Evolutionary conservation across 108 stramenopile species (phyloP).

Genomic region (Conticribra guillardii): DNA sequence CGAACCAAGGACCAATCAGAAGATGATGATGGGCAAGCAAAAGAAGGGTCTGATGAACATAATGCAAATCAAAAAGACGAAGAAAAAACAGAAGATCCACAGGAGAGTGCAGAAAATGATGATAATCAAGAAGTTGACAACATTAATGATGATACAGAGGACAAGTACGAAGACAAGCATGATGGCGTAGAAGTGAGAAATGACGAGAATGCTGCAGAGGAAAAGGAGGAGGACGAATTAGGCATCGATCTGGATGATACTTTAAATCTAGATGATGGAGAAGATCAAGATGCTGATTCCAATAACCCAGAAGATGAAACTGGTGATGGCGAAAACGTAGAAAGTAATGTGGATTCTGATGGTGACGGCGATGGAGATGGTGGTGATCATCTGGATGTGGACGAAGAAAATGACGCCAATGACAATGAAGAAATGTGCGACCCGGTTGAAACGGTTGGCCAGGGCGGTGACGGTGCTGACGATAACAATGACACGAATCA

Average conservation of each 20-base stretch:
- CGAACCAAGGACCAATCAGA: conserved; percentile 90
- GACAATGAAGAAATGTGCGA: conserved; percentile 29
- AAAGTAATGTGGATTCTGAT: conserved; percentile 26
- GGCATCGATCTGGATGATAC: conserved; percentile 59
- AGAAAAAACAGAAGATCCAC: conserved; percentile 26
- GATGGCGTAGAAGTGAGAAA: conserved; percentile 70
- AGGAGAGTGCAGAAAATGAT: conserved; percentile 42
- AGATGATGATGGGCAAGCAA: conserved; percentile 51
- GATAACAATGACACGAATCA: conserved; percentile 10
- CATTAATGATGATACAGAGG: conserved; percentile 79
- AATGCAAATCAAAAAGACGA: conserved; percentile 57
- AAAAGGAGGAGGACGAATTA: conserved; percentile 56
- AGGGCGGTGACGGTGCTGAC: conserved; percentile 16
- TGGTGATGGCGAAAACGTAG: conserved; percentile 36
- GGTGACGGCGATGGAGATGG: conserved; percentile 45
- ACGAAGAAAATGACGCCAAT: conserved; percentile 24
- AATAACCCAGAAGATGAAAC: conserved; percentile 43
- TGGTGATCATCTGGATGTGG: conserved; percentile 23
- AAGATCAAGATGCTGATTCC: conserved; percentile 47
- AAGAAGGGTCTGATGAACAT: conserved; percentile 43
- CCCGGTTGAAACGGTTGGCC: conserved; percentile 10
- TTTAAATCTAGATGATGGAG: conserved; percentile 56
- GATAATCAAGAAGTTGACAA: conserved; percentile 34
- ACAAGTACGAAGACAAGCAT: conserved; percentile 81
- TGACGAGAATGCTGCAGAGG: conserved; percentile 48